A percentile compares a stretch with the other conserved stretches of the same genome.
Conservation (phyloP, 192 early-diverging fungal species). For the Podila clonocystis region DNA sequence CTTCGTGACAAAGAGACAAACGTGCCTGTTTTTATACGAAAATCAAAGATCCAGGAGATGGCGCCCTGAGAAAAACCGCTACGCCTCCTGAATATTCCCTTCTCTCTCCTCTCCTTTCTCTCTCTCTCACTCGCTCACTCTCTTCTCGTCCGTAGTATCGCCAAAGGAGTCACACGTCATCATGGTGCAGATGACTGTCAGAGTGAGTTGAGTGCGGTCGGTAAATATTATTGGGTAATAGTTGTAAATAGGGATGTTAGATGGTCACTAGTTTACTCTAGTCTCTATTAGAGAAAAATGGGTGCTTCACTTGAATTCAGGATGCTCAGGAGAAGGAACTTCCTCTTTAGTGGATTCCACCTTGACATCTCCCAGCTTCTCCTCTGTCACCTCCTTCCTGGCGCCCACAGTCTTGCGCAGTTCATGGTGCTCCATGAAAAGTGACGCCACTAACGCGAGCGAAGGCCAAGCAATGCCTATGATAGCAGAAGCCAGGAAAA, state of each 20-base stretch:
- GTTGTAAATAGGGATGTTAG: not conserved
- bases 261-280: not conserved
- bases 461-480: constrained; percentile 39
- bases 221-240: not conserved
- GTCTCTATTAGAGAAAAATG: not conserved
- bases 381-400: not conserved
- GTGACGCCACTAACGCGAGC: constrained; percentile 11
- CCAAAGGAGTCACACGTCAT: no score
- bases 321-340: not conserved
- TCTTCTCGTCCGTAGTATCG: no score
- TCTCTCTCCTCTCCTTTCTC: no score
- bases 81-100: no score
- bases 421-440: constrained; percentile 32
- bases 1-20: no score
- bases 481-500: not conserved
- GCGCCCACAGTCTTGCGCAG: constrained; percentile 31
- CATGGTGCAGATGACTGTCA: no score
- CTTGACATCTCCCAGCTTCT: not conserved
- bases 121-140: no score
- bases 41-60: no score
- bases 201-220: no score
- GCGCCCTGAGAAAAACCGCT: no score
- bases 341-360: not conserved
- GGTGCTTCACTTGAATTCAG: not conserved
- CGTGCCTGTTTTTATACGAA: no score